Conservation (phyloP, 2,329 filamentous ascomycete species). For the Dothistroma septosporum region DNA sequence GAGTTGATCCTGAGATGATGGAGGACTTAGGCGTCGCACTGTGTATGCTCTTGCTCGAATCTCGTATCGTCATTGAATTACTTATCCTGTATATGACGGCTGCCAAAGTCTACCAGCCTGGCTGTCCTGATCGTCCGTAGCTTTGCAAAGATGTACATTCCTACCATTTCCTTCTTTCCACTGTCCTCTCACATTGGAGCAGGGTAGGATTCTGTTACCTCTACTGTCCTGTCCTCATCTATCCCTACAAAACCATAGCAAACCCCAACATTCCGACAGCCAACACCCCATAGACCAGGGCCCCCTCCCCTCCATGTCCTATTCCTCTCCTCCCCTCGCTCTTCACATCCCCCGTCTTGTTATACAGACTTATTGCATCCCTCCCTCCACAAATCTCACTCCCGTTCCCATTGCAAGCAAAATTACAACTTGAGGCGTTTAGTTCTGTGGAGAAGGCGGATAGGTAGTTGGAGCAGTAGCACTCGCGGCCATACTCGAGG, state of each 20-base stretch:
- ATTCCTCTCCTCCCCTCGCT: conserved; percentile 17
- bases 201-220: too few species aligned
- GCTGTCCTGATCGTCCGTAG: too few species aligned
- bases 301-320: background rate
- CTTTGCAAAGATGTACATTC: too few species aligned
- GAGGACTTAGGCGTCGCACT: background rate
- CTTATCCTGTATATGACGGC: background rate
- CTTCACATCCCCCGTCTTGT: conserved; percentile 24
- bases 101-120: background rate
- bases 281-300: background rate
- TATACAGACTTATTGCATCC: conserved; percentile 36
- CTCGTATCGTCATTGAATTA: background rate
- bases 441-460: conserved; percentile 46
- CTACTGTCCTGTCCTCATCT: too few species aligned
- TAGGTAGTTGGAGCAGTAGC: conserved; percentile 56
- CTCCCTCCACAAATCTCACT: conserved; percentile 53
- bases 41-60: background rate
- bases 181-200: too few species aligned
- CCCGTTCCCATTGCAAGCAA: conserved; percentile 53
- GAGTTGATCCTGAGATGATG: background rate
- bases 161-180: too few species aligned
- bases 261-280: conserved; percentile 3
- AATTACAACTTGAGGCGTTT: conserved; percentile 47
- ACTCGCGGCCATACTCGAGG: conserved; percentile 56
- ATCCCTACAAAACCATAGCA: conserved; percentile 1